Evolutionary conservation across 768 basidiomycete genomes (phyloP).

Genomic region (Megacollybia marginata): DNA sequence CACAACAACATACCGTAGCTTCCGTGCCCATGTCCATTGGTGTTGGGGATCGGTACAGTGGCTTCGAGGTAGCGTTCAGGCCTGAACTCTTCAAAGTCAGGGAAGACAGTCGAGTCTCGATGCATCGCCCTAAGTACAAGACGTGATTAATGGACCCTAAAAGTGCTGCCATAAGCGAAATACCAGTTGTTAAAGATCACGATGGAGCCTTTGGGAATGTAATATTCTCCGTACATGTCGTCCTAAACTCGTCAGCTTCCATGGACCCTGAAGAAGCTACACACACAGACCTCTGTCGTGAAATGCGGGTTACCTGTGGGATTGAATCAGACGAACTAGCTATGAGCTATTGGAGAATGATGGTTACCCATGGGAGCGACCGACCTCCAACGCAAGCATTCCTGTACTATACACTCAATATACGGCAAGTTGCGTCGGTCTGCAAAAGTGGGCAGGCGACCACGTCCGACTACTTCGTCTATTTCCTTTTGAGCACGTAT

Average conservation of each 20-base stretch:
- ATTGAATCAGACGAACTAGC: neutral
- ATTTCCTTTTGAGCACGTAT: constrained; percentile 19
- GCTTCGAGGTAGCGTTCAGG: too few relatives aligned
- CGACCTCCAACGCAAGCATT: constrained; percentile 14
- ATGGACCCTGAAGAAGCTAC: too few relatives aligned
- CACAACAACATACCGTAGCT: constrained; percentile 10
- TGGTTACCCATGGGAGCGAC: constrained; percentile 12
- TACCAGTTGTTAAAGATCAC: constrained; percentile 12
- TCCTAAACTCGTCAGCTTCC: too few relatives aligned
- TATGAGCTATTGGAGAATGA: neutral
- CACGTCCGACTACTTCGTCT: constrained; percentile 18
- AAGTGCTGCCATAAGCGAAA: too few relatives aligned
- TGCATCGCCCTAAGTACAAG: too few relatives aligned
- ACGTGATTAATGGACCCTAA: too few relatives aligned
- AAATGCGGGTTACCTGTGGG: neutral
- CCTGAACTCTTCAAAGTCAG: too few relatives aligned
- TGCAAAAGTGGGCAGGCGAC: constrained; percentile 17
- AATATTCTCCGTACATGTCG: constrained; percentile 13
- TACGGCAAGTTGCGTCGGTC: constrained; percentile 18
- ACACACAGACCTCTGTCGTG: constrained; percentile 10
- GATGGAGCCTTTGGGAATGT: constrained; percentile 13
- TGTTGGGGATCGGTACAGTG: too few relatives aligned
- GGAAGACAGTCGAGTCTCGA: too few relatives aligned
- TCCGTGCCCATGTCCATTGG: too few relatives aligned
- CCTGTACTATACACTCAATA: constrained; percentile 16